Evolutionary conservation across 768 basidiomycete species (phyloP).

Genomic region (Suillus sp.): DNA sequence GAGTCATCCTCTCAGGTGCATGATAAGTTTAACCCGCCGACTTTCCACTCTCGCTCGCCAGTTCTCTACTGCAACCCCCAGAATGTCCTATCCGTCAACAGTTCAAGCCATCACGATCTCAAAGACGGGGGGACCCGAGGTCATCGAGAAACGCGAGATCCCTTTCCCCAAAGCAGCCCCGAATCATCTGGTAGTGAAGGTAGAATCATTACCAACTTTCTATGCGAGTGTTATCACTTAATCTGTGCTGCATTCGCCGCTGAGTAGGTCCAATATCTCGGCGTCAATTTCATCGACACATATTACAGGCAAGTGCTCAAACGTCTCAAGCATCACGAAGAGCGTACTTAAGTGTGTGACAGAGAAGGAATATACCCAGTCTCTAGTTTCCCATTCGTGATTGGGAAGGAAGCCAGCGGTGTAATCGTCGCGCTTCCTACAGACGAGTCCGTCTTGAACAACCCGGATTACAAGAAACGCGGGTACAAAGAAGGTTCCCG

Average conservation of each 20-base stretch:
- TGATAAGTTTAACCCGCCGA: slow-evolving; percentile 21
- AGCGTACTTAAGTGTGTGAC: slow-evolving; percentile 6
- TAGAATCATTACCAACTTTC: slow-evolving; percentile 9
- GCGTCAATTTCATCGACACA: slow-evolving; percentile 87
- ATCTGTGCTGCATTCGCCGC: neutral
- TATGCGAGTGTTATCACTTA: neutral
- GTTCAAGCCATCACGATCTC: slow-evolving; percentile 74
- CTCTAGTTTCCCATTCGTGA: slow-evolving; percentile 57
- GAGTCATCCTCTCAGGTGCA: slow-evolving; percentile 5
- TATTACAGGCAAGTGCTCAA: slow-evolving; percentile 64
- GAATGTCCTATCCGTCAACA: slow-evolving; percentile 58
- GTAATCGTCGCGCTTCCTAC: slow-evolving; percentile 74
- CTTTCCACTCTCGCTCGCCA: slow-evolving; percentile 32
- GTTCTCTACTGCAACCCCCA: slow-evolving; percentile 28
- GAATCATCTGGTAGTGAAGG: slow-evolving; percentile 55
- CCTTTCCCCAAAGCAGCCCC: slow-evolving; percentile 67
- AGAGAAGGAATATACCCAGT: slow-evolving; percentile 68
- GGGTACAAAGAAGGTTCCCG: slow-evolving; percentile 68
- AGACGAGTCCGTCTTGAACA: slow-evolving; percentile 57
- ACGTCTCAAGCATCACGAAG: slow-evolving; percentile 16
- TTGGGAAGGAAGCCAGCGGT: slow-evolving; percentile 83
- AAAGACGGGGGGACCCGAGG: slow-evolving; percentile 75
- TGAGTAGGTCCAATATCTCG: slow-evolving; percentile 66
- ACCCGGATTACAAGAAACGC: slow-evolving; percentile 63
- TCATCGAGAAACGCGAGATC: slow-evolving; percentile 65